phyloP scores from a whole-genome alignment of 2,329 filamentous ascomycete species.

The Penicillium sp. region DNA sequence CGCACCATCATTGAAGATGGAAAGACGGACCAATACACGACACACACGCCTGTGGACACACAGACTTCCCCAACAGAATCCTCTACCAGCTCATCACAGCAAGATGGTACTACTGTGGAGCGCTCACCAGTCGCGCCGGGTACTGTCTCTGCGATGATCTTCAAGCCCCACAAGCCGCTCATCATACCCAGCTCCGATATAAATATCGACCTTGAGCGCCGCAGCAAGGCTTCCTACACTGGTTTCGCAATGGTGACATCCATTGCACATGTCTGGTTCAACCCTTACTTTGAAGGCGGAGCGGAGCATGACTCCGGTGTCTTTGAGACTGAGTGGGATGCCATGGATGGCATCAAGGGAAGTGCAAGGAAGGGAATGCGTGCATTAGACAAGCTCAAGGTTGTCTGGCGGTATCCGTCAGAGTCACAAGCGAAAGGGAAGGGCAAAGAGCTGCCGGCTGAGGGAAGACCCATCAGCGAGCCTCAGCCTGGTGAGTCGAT shows the following conservation, averaged over 20 bases:
- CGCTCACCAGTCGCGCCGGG: slow-evolving; percentile 40
- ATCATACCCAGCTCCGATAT: slow-evolving; percentile 79
- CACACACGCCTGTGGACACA: too few relatives aligned
- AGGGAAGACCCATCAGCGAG: slow-evolving; percentile 58
- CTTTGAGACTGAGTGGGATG: slow-evolving; percentile 71
- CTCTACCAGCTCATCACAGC: slow-evolving; percentile 17
- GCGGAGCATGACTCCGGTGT: slow-evolving; percentile 68
- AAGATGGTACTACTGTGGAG: slow-evolving; percentile 10
- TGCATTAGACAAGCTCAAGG: slow-evolving; percentile 77
- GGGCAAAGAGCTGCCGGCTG: slow-evolving; percentile 18
- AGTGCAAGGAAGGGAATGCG: slow-evolving; percentile 77
- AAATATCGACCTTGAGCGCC: slow-evolving; percentile 84
- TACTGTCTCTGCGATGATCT: slow-evolving; percentile 71
- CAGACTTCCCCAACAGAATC: neutral
- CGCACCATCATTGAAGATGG: slow-evolving; percentile 53
- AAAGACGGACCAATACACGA: slow-evolving; percentile 6
- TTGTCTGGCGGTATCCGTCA: slow-evolving; percentile 71
- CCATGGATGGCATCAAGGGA: slow-evolving; percentile 93
- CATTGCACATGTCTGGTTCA: slow-evolving; percentile 96
- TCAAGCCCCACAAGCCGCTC: slow-evolving; percentile 69
- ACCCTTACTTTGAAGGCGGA: slow-evolving; percentile 87
- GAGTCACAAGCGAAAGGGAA: slow-evolving; percentile 1
- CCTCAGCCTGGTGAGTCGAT: slow-evolving; percentile 69
- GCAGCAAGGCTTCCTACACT: slow-evolving; percentile 75
- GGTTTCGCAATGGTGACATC: slow-evolving; percentile 88